Percentiles rank a stretch among this genome's conserved stretches.
These are phyloP conservation scores for Brassica juncea DNA, from an alignment of 345 rosid genomes.

Conservation along the genomic window DNA sequence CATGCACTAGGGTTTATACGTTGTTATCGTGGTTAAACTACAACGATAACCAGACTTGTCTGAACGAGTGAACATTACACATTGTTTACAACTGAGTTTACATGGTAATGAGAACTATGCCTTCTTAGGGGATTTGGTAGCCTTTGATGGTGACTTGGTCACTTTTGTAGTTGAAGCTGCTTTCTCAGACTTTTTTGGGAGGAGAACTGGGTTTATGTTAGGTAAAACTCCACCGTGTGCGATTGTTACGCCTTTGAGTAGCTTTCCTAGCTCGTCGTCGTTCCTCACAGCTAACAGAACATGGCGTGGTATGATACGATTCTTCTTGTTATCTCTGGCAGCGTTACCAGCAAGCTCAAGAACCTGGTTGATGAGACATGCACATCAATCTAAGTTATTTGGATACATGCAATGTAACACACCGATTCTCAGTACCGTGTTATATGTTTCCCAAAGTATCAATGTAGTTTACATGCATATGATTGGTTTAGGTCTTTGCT, in stretches of 20 bases:
- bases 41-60: neutral
- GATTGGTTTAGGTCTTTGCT: neutral
- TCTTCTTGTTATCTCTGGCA: constrained; percentile 76
- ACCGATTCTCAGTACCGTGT: neutral
- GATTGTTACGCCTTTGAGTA: constrained; percentile 67
- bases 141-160: constrained; percentile 69
- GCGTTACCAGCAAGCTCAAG: constrained; percentile 78
- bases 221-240: constrained; percentile 86
- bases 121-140: constrained; percentile 72
- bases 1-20: no score
- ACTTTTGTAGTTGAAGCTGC: constrained; percentile 38
- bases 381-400: neutral
- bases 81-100: neutral
- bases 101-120: constrained; percentile 34
- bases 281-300: constrained; percentile 68
- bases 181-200: constrained; percentile 62
- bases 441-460: neutral
- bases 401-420: neutral
- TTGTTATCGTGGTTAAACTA: neutral
- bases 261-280: constrained; percentile 70
- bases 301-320: constrained; percentile 68
- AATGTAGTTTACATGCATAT: neutral
- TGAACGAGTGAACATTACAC: neutral
- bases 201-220: constrained; percentile 68
- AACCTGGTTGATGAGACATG: constrained; percentile 42